phyloP scores from a whole-genome alignment of 225 moss, liverwort and hornwort species.

The Neckera pumila region DNA sequence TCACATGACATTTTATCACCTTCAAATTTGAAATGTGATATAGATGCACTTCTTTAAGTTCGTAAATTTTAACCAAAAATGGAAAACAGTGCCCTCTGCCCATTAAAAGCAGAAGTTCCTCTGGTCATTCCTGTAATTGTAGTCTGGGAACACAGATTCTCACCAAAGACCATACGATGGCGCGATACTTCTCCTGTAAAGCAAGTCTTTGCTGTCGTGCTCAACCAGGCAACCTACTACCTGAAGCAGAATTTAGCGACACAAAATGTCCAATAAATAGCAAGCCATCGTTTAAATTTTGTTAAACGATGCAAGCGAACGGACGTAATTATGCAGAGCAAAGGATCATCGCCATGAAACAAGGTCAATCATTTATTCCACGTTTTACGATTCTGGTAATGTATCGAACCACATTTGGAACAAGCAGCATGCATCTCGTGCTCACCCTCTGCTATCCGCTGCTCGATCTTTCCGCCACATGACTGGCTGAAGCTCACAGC shows the following conservation, averaged over 20 bases:
- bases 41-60: too few relatives aligned
- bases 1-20: conserved; percentile 76
- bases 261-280: not conserved
- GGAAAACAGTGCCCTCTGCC: too few relatives aligned
- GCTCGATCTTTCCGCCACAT: too few relatives aligned
- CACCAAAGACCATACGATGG: too few relatives aligned
- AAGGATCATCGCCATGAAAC: not conserved
- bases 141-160: too few relatives aligned
- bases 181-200: conserved; percentile 61
- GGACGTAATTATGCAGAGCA: not conserved
- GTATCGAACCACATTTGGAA: conserved; percentile 5
- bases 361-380: not conserved
- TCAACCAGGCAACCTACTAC: conserved; percentile 91
- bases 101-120: too few relatives aligned
- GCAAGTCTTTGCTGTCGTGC: conserved; percentile 64
- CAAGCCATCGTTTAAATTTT: not conserved
- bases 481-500: too few relatives aligned
- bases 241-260: conserved; percentile 7
- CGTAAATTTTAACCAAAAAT: too few relatives aligned
- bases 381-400: conserved; percentile 47
- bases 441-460: too few relatives aligned
- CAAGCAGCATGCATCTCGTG: too few relatives aligned
- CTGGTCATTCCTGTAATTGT: too few relatives aligned
- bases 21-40: too few relatives aligned
- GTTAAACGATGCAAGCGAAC: not conserved